Evolutionary conservation across 345 rosid species (phyloP), one percentile per base, ranked within the genome.

Genomic region (Ceriops zippeliana): DNA sequence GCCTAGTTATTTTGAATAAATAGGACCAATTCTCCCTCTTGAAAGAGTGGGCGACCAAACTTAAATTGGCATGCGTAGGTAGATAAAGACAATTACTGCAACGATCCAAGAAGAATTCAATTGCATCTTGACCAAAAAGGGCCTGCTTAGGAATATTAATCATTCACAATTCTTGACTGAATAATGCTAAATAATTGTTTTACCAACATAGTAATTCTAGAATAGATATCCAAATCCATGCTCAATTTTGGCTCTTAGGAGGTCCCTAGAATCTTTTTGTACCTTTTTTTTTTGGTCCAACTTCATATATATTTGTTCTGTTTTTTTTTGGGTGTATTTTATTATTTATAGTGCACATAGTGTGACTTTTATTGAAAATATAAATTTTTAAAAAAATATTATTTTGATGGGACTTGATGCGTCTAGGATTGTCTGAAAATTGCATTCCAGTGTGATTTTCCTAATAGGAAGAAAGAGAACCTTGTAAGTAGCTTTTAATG

Each of bases 401-500:
- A 7, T 34, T 34, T 34, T 34, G 7, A 34, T 7, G 37, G 9
- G 1, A 34, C 7, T 34, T 5, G 35, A 32, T 1, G 35, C 7
- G 5, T 32, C 35, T 32, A 32, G 35, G 35, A 32, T 32, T 7
- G 37, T 7, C 37, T 34, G 10, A 7, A 34, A 34, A 1, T 7
- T 34, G 37, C 10, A 34, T 34, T 7, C 37, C 37, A 7, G 6
- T 7, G 37, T 7, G 9, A 34, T 7, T 34, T 34, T 34, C 9
- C 37, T 7, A 42, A 42, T 52, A 8, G 57, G 34, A 64, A 63
- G 34, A 64, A 63, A 69, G 72, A 75, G 69, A 62, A 46, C 72
- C 37, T 34, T 34, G 9, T 34, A 7, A 34, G 1, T 34, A 34
- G 9, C 1, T 34, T 34, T 7, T 7, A 34, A 34, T 7, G 37